Evolutionary conservation across 2,329 filamentous ascomycete species (phyloP), one percentile per base, ranked within the genome.

Genomic region (Pseudopyrenochaeta lycopersici): DNA sequence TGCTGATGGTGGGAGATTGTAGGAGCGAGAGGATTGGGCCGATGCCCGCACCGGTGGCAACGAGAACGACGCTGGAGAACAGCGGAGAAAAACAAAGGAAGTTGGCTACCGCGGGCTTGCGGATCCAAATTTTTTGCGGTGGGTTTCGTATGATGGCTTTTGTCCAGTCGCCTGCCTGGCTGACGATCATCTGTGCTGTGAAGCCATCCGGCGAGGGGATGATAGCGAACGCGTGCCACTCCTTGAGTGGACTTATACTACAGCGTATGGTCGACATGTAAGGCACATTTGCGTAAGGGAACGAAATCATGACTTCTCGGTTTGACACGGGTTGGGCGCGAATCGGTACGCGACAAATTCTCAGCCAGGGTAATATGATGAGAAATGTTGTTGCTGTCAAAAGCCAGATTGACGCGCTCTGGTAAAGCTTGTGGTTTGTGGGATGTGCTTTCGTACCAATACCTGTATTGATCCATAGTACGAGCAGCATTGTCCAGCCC

Each of bases 301-400:
- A 73, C 68, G 89, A 85, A 17, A 95, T 82, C 38, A 88, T 84
- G 33, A 90, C 78, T 45, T 90, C 90, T 74, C 92, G 90, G 31
- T 82, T 72, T 0, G 90, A 94, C 14, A 95, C 84, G 3, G 81
- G 77, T 67, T 91, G 85, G 7, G 88, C 78, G 17, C 82, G 77
- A 49, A 94, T 88, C 11, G 80, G 76, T 32, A 91, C 85, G 60
- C 85, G 87, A 49, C 89, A 85, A 18, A 95, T 84, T 57, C 86
- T 83, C 1, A 89, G 70, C 90, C 91, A 96, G 0, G 91, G 90
- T 39, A 89, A 85, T 46, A 88, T 79, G 62, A 94, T 83, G 62
- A 88, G 84, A 42, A 82, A 68, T 1, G 90, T 91, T 35, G 87
- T 86, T 30, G 84, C 70, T 21, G 85, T 63, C 15, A 94, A 79